Base-by-base conservation (phyloP, 345 rosid genomes). In the Eucalyptus cloeziana region DNA sequence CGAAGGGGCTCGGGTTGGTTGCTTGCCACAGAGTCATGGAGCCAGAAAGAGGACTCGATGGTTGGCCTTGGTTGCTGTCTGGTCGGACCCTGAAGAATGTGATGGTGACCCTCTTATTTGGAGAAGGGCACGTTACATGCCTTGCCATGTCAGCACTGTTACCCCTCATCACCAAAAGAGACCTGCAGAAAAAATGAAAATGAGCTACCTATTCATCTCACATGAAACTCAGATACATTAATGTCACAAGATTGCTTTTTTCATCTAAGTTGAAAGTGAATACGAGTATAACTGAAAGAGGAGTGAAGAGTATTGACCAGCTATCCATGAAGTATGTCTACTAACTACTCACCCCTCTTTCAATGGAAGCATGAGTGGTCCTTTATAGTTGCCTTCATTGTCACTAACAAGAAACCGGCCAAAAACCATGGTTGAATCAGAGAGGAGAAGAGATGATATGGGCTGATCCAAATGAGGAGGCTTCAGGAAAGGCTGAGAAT, bases 401-500 rank as follows among this genome's bases (percentile, higher is more conserved):
- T 98, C 97, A 86, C 94, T 92, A 90, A 92, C 95, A 67, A 98
- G 97, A 87, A 92, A 94, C 87, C 96, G 98, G 49, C 99, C 99
- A 87, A 94, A 96, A 85, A 96, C 97, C 99, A 97, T 96, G 71
- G 95, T 94, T 87, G 99, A 96, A 90, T 97, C 96, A 86, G 97
- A 93, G 90, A 98, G 96, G 86, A 97, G 90, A 86, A 98, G 96
- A 87, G 99, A 95, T 60, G 99, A 95, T 89, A 98, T 90, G 87
- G 99, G 99, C 90, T 98, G 99, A 45, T 97, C 99, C 93, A 98
- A 92, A 87, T 98, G 99, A 54, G 99, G 99, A 86, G 99, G 99
- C 87, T 98, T 98, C 88, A 94, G 96, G 89, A 98, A 98, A 58
- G 99, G 99, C 87, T 96, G 99, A 30, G 99, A 98, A 92, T 94